Base-by-base conservation (phyloP, 1,139 yeast genomes). In the Geotrichum histeridarum region DNA sequence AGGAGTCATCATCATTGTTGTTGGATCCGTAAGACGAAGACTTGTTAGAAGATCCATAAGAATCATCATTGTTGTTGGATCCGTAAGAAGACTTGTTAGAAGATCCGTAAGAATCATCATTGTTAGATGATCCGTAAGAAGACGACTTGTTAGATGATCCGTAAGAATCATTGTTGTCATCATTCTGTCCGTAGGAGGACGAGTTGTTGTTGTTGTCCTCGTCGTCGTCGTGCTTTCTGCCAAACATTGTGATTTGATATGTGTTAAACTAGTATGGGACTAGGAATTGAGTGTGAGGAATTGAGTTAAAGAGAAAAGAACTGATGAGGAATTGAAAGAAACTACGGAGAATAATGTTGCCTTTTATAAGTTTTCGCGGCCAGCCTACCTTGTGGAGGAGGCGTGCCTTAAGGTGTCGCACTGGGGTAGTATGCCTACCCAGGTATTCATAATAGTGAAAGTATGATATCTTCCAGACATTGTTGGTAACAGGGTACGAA, bases 181-280 rank as follows among this genome's bases (percentile, higher is more conserved):
- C 42, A 51, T 51, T 56, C 36, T 63, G 58, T 14, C 69, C 62
- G 35, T 69, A 69, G 56, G 65, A 67, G 11, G 46, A 42, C 4
- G 41, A 27, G 22, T 42, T 49, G 42, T 33, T 41, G 55, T 66
- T 66, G 30, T 51, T 66, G 30, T 51, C 49, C 38, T 45, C 33
- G 39, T 35, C 43, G 42, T 48, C 15, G 38, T 41, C 32, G 15
- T 17, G 17, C 17, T 37, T n/a, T 37, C 39, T 37, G 39, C 39
- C 39, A 37, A 17, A 37, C 39, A 37, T 37, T 37, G 39, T 14
- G 39, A 12, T n/a, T 37, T 12, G 36, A 11, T 33, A 33, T 33
- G 36, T 33, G 36, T 11, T 33, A 11, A n/a, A 12, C 36, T 9
- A 11, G 36, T 33, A 33, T 3, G 36, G n/a, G 36, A 12, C n/a